Percentiles rank a stretch among this genome's conserved stretches.
Evolutionary conservation across 2,329 filamentous ascomycete species (phyloP).

Genomic region (Nigrospora osmanthi): DNA sequence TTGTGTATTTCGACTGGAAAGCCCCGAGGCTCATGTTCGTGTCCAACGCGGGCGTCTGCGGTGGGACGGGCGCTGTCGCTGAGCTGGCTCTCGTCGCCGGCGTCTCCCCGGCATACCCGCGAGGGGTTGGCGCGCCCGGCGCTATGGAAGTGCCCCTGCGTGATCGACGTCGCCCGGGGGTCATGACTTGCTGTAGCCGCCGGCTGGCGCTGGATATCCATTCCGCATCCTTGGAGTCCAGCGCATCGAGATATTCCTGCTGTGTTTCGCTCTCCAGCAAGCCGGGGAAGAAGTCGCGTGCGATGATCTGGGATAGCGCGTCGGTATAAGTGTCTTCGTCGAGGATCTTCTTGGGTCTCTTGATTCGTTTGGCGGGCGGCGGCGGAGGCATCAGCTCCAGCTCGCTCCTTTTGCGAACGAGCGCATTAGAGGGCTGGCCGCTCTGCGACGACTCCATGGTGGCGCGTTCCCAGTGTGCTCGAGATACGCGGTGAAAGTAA

Average conservation of each 20-base stretch:
- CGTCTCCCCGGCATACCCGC: conserved; percentile 64
- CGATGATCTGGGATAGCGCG: conserved; percentile 87
- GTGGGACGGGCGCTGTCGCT: conserved; percentile 24
- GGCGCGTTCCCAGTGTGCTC: neutral
- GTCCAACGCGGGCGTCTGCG: conserved; percentile 48
- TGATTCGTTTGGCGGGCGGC: conserved; percentile 78
- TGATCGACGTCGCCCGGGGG: conserved; percentile 48
- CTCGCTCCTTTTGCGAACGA: conserved; percentile 59
- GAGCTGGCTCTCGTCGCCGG: conserved; percentile 50
- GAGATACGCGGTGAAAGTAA: too few species aligned
- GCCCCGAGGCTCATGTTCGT: conserved; percentile 72
- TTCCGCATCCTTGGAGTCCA: conserved; percentile 74
- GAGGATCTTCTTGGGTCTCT: conserved; percentile 78
- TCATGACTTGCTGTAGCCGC: conserved; percentile 71
- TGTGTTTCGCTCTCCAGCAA: conserved; percentile 79
- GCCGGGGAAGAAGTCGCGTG: conserved; percentile 93
- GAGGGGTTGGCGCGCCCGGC: conserved; percentile 48
- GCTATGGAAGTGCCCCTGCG: conserved; percentile 24
- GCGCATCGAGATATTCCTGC: conserved; percentile 83
- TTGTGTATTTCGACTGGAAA: conserved; percentile 91
- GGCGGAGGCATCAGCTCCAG: conserved; percentile 81
- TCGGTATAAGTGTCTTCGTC: conserved; percentile 93
- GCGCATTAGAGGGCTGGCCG: conserved; percentile 39
- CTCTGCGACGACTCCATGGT: conserved; percentile 26
- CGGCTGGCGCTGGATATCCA: conserved; percentile 82